Percentiles rank a stretch among this genome's conserved stretches.
phyloP scores from a whole-genome alignment of 257 asterid genomes.

The Thymus quinquecostatus region DNA sequence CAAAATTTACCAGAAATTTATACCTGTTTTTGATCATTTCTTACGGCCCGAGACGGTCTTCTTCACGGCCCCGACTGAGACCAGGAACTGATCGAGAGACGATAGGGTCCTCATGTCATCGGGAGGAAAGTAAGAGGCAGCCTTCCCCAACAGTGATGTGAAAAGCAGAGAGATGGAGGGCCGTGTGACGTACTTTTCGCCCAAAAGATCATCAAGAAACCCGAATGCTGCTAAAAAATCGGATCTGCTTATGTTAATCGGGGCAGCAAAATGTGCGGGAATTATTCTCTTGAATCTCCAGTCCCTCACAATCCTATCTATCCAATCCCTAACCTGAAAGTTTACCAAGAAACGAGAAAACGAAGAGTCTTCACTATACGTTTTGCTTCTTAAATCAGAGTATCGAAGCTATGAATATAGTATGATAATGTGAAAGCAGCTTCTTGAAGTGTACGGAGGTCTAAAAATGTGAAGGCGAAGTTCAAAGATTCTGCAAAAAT shows the following conservation, averaged over 20 bases:
- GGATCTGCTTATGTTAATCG: slow-evolving; percentile 76
- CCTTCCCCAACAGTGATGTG: slow-evolving; percentile 82
- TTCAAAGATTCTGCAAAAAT: not conserved
- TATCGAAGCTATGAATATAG: no score
- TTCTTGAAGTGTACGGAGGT: not conserved
- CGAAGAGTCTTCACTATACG: not conserved
- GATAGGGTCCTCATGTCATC: slow-evolving; percentile 96
- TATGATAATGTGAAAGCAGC: no score
- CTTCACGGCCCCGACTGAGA: slow-evolving; percentile 89
- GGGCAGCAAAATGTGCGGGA: slow-evolving; percentile 97
- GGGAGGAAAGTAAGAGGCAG: slow-evolving; percentile 91
- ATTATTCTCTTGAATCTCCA: slow-evolving; percentile 95
- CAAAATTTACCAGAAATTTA: slow-evolving; percentile 42
- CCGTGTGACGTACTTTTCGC: slow-evolving; percentile 66
- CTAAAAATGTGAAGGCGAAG: not conserved
- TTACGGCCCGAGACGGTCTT: slow-evolving; percentile 92
- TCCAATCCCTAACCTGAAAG: slow-evolving; percentile 91
- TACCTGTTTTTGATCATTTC: slow-evolving; percentile 34
- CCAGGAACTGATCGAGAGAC: slow-evolving; percentile 89
- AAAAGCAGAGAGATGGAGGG: slow-evolving; percentile 76
- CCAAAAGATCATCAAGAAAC: slow-evolving; percentile 87
- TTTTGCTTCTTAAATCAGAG: not conserved
- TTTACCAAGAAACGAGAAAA: not conserved
- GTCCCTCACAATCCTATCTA: slow-evolving; percentile 72
- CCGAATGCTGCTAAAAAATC: slow-evolving; percentile 87